Evolutionary conservation across 805 yeast species (phyloP).

Genomic region (Myxozyma kluyveri): DNA sequence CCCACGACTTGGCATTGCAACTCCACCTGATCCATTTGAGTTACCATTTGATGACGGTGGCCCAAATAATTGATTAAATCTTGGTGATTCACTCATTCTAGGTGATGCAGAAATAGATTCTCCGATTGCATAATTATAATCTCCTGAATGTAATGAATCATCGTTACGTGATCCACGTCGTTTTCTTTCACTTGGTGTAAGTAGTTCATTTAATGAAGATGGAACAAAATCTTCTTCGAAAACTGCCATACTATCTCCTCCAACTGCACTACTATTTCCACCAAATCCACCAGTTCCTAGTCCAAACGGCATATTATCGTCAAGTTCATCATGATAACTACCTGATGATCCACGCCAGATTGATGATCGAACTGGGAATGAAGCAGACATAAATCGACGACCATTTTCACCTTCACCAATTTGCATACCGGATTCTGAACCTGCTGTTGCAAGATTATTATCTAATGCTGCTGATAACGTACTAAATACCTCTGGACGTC

Average conservation of each 20-base stretch:
- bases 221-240: conserved; percentile 80
- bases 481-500: neutral
- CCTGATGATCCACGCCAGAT: conserved; percentile 22
- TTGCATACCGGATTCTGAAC: neutral
- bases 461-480: neutral
- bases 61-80: conserved; percentile 25
- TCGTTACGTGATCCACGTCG: conserved; percentile 58
- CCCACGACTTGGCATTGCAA: neutral
- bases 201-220: conserved; percentile 68
- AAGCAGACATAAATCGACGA: conserved; percentile 24
- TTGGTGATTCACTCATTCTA: conserved; percentile 14
- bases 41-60: neutral
- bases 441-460: neutral
- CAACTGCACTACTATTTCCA: neutral
- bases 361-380: conserved; percentile 26
- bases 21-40: neutral
- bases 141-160: conserved; percentile 2
- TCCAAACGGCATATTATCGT: neutral
- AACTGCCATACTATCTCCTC: conserved; percentile 25
- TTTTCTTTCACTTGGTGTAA: conserved; percentile 77
- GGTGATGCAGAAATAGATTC: conserved; percentile 22
- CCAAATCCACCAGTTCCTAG: conserved; percentile 13
- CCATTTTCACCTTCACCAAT: conserved; percentile 1
- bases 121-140: neutral
- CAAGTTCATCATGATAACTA: conserved; percentile 1